phyloP scores from a whole-genome alignment of 2,329 filamentous ascomycete genomes.

The Lecanicillium sp. region DNA sequence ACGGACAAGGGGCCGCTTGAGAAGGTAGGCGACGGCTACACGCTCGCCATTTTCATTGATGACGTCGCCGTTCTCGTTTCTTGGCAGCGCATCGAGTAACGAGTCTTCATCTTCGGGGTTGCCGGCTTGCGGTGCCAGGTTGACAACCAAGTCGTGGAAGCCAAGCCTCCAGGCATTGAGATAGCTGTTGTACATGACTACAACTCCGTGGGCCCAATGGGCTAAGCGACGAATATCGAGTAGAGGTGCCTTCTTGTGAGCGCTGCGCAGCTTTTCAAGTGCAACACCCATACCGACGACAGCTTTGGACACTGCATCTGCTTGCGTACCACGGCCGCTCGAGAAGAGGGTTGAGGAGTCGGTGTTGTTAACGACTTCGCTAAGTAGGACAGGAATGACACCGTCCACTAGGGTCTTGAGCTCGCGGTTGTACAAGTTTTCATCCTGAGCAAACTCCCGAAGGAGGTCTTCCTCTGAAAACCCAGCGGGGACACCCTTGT shows the following conservation, averaged over 20 bases:
- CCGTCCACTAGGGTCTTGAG: slow-evolving; percentile 90
- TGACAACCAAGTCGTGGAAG: slow-evolving; percentile 91
- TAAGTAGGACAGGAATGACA: slow-evolving; percentile 86
- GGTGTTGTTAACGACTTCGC: slow-evolving; percentile 69
- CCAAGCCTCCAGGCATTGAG: slow-evolving; percentile 84
- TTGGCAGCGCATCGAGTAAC: slow-evolving; percentile 52
- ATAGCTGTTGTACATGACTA: slow-evolving; percentile 78
- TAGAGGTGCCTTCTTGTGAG: slow-evolving; percentile 75
- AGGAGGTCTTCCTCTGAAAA: slow-evolving; percentile 72
- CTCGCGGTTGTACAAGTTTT: slow-evolving; percentile 82
- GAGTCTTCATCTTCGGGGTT: slow-evolving; percentile 53
- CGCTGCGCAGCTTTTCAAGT: slow-evolving; percentile 72
- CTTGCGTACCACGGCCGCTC: slow-evolving; percentile 43
- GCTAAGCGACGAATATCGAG: slow-evolving; percentile 66
- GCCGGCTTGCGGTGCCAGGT: slow-evolving; percentile 65
- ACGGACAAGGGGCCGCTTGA: slow-evolving; percentile 82
- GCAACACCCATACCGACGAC: slow-evolving; percentile 92
- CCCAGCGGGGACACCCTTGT: slow-evolving; percentile 58
- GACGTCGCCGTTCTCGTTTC: slow-evolving; percentile 60
- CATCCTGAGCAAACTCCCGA: slow-evolving; percentile 74
- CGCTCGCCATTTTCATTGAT: slow-evolving; percentile 74
- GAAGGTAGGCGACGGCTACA: slow-evolving; percentile 86
- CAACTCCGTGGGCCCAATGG: slow-evolving; percentile 72
- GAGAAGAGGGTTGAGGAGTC: slow-evolving; percentile 60
- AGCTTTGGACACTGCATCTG: slow-evolving; percentile 65